phyloP scores from a whole-genome alignment of 2,329 filamentous ascomycete genomes.

The Orbilia javanica region DNA sequence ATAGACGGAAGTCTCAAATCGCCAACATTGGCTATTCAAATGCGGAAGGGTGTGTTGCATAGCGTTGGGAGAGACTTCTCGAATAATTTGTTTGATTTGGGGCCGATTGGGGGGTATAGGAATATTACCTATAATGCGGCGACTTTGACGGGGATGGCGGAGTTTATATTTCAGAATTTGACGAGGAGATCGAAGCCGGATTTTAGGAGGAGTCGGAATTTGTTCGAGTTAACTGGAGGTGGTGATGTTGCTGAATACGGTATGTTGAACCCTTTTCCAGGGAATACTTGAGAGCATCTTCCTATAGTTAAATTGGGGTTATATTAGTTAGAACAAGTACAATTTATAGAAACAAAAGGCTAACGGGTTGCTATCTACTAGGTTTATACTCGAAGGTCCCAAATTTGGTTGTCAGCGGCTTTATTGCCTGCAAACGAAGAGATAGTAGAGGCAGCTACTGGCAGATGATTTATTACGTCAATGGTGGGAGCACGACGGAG shows the following conservation, averaged over 20 bases:
- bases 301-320: no score
- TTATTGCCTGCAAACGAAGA: constrained; percentile 41
- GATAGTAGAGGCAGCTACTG: constrained; percentile 39
- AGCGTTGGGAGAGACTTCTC: constrained; percentile 40
- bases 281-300: not conserved
- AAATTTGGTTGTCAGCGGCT: constrained; percentile 38
- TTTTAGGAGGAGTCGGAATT: constrained; percentile 35
- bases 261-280: not conserved
- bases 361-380: not conserved
- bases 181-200: constrained; percentile 28
- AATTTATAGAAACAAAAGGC: no score
- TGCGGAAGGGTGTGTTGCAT: constrained; percentile 33
- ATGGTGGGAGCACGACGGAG: constrained; percentile 25
- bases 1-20: constrained; percentile 34
- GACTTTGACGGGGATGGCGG: constrained; percentile 41
- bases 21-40: constrained; percentile 41
- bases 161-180: constrained; percentile 52
- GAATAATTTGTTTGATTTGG: constrained; percentile 46
- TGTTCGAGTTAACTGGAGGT: constrained; percentile 46
- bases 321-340: no score
- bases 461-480: constrained; percentile 53
- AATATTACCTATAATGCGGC: constrained; percentile 45
- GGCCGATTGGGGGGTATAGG: constrained; percentile 49
- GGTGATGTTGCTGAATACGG: constrained; percentile 45
- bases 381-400: constrained; percentile 41